A percentile compares a stretch with the other conserved stretches of the same genome.
Evolutionary conservation across 768 basidiomycete genomes (phyloP).

Genomic region (Lactarius hengduanensis): DNA sequence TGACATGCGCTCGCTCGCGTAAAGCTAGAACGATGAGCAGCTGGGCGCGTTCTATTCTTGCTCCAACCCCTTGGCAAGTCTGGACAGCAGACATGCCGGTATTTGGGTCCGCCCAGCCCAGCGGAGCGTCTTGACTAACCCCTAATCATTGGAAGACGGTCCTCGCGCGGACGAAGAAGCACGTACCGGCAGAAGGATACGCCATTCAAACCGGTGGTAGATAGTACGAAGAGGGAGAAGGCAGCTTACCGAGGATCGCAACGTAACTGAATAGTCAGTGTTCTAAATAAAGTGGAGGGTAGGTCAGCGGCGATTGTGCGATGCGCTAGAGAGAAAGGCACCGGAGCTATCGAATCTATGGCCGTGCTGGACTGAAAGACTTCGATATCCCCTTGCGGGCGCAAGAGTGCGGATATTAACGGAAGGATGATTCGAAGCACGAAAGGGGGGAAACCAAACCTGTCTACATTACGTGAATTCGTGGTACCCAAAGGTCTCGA

Average conservation of each 20-base stretch:
- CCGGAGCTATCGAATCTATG: background rate
- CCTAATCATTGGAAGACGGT: background rate
- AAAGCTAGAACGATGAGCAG: background rate
- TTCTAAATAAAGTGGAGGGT: background rate
- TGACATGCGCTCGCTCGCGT: slow-evolving; percentile 13
- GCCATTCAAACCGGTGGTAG: background rate
- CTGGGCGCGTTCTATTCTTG: background rate
- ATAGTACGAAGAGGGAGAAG: background rate
- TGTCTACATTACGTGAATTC: slow-evolving; percentile 17
- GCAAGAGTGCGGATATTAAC: slow-evolving; percentile 12
- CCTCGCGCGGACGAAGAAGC: background rate
- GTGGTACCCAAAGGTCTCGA: slow-evolving; percentile 9
- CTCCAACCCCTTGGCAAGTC: background rate
- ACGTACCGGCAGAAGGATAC: background rate
- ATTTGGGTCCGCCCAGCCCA: background rate
- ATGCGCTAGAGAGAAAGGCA: background rate
- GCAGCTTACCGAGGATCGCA: background rate
- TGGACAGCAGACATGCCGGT: slow-evolving; percentile 10
- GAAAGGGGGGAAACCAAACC: background rate
- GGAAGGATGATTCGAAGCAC: slow-evolving; percentile 3
- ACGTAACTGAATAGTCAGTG: background rate
- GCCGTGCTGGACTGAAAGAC: background rate
- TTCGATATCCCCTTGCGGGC: slow-evolving; percentile 15
- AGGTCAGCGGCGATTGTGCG: slow-evolving; percentile 10
- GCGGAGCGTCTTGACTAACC: slow-evolving; percentile 5